phyloP scores from a whole-genome alignment of 2,329 filamentous ascomycete species.

The Thielaviopsis euricoi region DNA sequence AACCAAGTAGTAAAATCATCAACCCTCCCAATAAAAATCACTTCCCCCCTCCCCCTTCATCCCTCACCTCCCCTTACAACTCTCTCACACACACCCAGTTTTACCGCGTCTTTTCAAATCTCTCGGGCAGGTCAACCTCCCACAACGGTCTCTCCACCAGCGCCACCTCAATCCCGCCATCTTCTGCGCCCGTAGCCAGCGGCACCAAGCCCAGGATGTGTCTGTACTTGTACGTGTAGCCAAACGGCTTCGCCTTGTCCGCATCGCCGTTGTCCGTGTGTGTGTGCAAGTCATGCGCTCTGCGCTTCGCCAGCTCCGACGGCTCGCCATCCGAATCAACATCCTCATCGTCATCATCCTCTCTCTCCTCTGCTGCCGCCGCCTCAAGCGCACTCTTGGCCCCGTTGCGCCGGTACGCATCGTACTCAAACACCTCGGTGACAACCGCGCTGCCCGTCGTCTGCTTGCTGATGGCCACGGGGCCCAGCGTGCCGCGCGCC shows the following conservation, averaged over 20 bases:
- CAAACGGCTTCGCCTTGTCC: constrained; percentile 30
- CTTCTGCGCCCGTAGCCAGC: constrained; percentile 21
- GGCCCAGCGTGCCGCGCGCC: constrained; percentile 27
- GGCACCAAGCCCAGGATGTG: constrained; percentile 65
- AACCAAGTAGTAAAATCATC: neutral
- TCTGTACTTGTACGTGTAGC: constrained; percentile 85
- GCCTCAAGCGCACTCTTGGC: constrained; percentile 15
- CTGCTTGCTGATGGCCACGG: constrained; percentile 26
- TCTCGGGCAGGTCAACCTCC: constrained; percentile 61
- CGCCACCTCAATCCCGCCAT: constrained; percentile 54
- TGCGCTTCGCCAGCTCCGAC: constrained; percentile 3
- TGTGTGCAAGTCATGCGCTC: constrained; percentile 8
- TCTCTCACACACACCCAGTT: neutral
- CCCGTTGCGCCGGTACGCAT: constrained; percentile 4
- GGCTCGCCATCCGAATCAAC: constrained; percentile 11
- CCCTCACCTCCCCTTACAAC: too few relatives aligned
- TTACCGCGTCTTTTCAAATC: constrained; percentile 25
- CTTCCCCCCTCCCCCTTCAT: too few relatives aligned
- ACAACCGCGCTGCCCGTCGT: constrained; percentile 12
- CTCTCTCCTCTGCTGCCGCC: constrained; percentile 16
- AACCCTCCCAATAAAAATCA: neutral
- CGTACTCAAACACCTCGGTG: constrained; percentile 11
- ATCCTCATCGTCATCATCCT: constrained; percentile 25
- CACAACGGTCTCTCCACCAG: constrained; percentile 75
- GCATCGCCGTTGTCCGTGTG: constrained; percentile 18